phyloP scores from a whole-genome alignment of 305 asterid species.

The Solanum hybrid region DNA sequence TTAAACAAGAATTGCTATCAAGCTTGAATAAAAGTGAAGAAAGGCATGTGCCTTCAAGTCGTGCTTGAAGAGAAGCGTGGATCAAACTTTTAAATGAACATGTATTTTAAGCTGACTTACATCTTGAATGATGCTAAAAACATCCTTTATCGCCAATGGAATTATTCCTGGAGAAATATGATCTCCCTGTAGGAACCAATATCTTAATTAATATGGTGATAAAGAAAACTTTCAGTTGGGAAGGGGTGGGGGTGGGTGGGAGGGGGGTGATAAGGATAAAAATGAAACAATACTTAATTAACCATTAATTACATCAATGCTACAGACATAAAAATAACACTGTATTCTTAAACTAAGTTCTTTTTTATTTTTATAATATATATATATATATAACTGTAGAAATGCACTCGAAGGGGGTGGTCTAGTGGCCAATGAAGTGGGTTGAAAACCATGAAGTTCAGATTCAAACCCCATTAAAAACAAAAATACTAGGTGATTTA shows the following conservation, averaged over 20 bases:
- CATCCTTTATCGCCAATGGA: constrained; percentile 98
- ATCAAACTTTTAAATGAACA: constrained; percentile 4
- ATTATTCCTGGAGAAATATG: constrained; percentile 88
- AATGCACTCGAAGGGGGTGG: not conserved
- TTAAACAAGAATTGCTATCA: not conserved
- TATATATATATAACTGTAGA: not conserved
- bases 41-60: not conserved
- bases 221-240: not conserved
- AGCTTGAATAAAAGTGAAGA: not conserved
- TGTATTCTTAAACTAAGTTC: not conserved
- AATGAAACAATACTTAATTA: not conserved
- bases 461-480: not conserved
- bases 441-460: not conserved
- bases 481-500: not conserved
- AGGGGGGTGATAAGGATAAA: not conserved
- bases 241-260: not conserved
- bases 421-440: not conserved
- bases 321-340: not conserved
- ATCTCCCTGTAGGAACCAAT: constrained; percentile 60
- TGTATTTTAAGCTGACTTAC: constrained; percentile 35
- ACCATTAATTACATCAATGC: not conserved
- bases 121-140: constrained; percentile 97
- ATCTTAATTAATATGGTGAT: not conserved
- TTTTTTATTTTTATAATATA: not conserved
- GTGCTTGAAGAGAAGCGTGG: not conserved